phyloP scores from a whole-genome alignment of 768 basidiomycete species.

The Mycena capillaripes region DNA sequence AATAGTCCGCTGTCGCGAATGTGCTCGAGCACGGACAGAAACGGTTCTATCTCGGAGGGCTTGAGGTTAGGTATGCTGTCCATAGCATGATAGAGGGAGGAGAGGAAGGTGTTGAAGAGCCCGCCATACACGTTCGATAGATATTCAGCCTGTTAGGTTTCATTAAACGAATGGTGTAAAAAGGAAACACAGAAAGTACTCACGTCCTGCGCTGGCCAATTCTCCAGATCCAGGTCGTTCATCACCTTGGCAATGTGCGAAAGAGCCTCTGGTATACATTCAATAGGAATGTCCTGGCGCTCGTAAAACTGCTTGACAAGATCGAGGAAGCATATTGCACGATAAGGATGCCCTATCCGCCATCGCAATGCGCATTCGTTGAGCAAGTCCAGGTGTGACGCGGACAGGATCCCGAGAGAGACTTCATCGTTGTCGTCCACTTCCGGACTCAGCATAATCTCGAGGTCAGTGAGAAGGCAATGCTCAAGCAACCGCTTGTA shows the following conservation, averaged over 20 bases:
- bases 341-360: constrained; percentile 87
- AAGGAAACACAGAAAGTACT: constrained; percentile 47
- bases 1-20: constrained; percentile 79
- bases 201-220: constrained; percentile 90
- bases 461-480: constrained; percentile 88
- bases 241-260: constrained; percentile 78
- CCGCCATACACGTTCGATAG: constrained; percentile 76
- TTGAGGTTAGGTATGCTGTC: constrained; percentile 83
- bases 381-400: constrained; percentile 84
- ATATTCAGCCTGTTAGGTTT: constrained; percentile 68
- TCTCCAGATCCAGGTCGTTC: constrained; percentile 76
- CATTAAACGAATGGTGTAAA: constrained; percentile 20
- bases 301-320: constrained; percentile 91
- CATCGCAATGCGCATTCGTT: constrained; percentile 91
- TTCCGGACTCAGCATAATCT: constrained; percentile 89
- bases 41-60: constrained; percentile 75
- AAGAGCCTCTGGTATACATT: constrained; percentile 94
- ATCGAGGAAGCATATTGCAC: constrained; percentile 85
- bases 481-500: constrained; percentile 89
- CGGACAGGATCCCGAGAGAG: constrained; percentile 89
- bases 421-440: constrained; percentile 98
- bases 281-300: constrained; percentile 91
- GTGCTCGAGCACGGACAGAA: constrained; percentile 76
- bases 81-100: constrained; percentile 86
- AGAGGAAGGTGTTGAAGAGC: constrained; percentile 90